Evolutionary conservation across 768 basidiomycete genomes (phyloP).

Genomic region (Gloeopeniophorella convolvens): DNA sequence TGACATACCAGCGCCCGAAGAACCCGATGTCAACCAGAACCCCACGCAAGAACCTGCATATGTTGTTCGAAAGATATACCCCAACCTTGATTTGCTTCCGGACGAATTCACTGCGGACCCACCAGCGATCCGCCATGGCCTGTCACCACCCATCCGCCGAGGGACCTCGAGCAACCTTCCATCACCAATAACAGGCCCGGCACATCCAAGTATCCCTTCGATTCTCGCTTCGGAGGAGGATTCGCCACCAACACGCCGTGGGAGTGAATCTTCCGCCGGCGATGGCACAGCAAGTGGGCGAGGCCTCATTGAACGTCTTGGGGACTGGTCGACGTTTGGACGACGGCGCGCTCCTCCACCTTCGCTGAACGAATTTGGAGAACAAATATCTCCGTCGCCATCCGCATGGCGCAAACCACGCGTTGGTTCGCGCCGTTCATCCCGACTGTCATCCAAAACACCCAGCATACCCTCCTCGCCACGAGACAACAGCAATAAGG

Average conservation of each 20-base stretch:
- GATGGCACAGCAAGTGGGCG: not conserved
- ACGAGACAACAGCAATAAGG: conserved; percentile 22
- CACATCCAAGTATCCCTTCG: not conserved
- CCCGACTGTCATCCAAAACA: conserved; percentile 20
- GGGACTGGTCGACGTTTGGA: conserved; percentile 34
- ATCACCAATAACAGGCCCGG: not conserved
- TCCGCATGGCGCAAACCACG: conserved; percentile 21
- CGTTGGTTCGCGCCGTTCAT: conserved; percentile 18
- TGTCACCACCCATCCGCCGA: conserved; percentile 14
- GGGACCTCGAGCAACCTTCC: conserved; percentile 4
- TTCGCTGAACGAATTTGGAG: conserved; percentile 20
- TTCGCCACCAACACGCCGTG: conserved; percentile 5
- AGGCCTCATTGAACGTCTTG: conserved; percentile 16
- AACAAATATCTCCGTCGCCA: conserved; percentile 6
- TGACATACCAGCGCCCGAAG: not conserved
- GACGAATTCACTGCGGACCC: conserved; percentile 21
- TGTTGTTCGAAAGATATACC: conserved; percentile 33
- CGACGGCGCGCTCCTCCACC: conserved; percentile 21
- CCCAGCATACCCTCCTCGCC: conserved; percentile 29
- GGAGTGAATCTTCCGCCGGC: conserved; percentile 4
- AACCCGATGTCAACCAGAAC: not conserved
- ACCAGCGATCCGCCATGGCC: not conserved
- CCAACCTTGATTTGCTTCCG: conserved; percentile 31
- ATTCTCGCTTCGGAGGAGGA: not conserved
- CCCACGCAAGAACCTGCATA: conserved; percentile 2